These are phyloP conservation scores for Syzygium grande DNA, from an alignment of 345 rosid species.

Conservation along the genomic window DNA sequence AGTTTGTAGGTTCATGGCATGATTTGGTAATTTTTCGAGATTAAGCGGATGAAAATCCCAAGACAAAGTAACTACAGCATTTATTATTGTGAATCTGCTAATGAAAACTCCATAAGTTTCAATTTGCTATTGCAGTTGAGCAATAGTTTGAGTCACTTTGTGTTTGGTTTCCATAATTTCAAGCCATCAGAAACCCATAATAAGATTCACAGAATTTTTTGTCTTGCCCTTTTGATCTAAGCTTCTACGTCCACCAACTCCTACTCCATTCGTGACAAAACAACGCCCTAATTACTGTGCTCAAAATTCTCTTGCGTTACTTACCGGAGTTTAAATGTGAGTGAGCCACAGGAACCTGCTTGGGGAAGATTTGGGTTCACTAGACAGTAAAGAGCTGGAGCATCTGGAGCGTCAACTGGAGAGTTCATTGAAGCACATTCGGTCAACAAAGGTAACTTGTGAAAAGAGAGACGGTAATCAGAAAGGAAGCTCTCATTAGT, in stretches of 20 bases:
- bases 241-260: neutral
- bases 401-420: conserved; percentile 74
- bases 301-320: neutral
- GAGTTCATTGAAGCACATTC: conserved; percentile 60
- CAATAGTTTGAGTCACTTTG: neutral
- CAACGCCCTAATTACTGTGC: neutral
- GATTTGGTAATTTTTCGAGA: neutral
- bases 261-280: neutral
- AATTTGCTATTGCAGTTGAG: neutral
- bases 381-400: conserved; percentile 59
- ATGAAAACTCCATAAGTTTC: neutral
- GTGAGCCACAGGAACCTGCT: conserved; percentile 55
- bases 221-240: neutral
- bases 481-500: neutral
- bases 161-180: neutral
- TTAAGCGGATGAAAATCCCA: neutral
- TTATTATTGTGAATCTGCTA: neutral
- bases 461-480: neutral
- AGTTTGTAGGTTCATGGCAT: neutral
- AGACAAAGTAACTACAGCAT: neutral
- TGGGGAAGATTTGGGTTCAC: conserved; percentile 70
- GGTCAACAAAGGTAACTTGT: conserved; percentile 57
- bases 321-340: neutral
- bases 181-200: neutral
- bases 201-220: neutral